Evolutionary conservation across 2,329 filamentous ascomycete species (phyloP).

Genomic region (Cytospora chrysosperma): DNA sequence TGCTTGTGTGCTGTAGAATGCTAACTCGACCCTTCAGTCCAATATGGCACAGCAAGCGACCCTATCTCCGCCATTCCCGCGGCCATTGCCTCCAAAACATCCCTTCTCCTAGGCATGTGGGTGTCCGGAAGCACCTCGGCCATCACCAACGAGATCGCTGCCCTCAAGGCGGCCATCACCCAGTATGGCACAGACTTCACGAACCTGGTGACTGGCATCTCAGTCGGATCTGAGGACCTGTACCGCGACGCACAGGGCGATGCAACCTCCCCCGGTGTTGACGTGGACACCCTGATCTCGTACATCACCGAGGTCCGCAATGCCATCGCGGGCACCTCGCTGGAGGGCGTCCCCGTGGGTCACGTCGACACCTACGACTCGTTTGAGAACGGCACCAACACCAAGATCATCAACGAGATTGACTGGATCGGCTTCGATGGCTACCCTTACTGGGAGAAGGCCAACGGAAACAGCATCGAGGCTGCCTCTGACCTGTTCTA

Average conservation of each 20-base stretch:
- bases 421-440: slow-evolving; percentile 66
- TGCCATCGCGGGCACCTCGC: slow-evolving; percentile 48
- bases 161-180: slow-evolving; percentile 55
- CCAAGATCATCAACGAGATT: slow-evolving; percentile 57
- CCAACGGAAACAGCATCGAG: slow-evolving; percentile 54
- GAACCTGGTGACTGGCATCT: slow-evolving; percentile 62
- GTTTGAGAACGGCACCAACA: slow-evolving; percentile 60
- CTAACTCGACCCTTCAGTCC: slow-evolving; percentile 34
- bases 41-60: slow-evolving; percentile 66
- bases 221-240: slow-evolving; percentile 66
- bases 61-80: slow-evolving; percentile 80
- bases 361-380: slow-evolving; percentile 70
- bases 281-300: slow-evolving; percentile 56
- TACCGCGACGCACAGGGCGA: slow-evolving; percentile 64
- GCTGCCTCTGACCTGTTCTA: slow-evolving; percentile 56
- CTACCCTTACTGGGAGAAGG: slow-evolving; percentile 66
- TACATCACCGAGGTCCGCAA: slow-evolving; percentile 55
- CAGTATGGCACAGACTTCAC: slow-evolving; percentile 50
- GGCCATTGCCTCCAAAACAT: slow-evolving; percentile 58
- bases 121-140: slow-evolving; percentile 54
- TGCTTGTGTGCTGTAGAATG: neutral
- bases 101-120: slow-evolving; percentile 65
- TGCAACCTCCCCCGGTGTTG: slow-evolving; percentile 51
- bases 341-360: slow-evolving; percentile 49
- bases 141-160: slow-evolving; percentile 60